These are phyloP conservation scores for Teratosphaeria viscida DNA, from an alignment of 2,329 filamentous ascomycete genomes.

Conservation along the genomic window DNA sequence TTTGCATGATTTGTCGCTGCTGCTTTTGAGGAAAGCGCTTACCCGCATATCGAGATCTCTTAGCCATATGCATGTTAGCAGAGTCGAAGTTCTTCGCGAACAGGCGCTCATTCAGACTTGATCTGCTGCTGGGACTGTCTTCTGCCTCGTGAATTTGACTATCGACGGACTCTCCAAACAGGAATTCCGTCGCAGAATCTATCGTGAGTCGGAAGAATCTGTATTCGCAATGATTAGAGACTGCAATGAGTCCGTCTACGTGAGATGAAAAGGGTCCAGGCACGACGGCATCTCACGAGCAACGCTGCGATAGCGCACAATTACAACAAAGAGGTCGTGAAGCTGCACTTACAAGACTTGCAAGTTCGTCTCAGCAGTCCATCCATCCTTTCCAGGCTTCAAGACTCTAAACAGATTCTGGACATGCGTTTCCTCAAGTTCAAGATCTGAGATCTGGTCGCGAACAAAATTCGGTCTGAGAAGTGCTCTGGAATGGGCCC, in stretches of 20 bases:
- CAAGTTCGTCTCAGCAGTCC: constrained; percentile 22
- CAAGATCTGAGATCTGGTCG: constrained; percentile 29
- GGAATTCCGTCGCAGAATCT: constrained; percentile 40
- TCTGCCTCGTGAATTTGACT: not conserved
- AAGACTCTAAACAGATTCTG: constrained; percentile 25
- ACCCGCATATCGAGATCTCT: constrained; percentile 22
- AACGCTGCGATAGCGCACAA: not conserved
- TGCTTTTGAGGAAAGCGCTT: not conserved
- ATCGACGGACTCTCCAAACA: constrained; percentile 32
- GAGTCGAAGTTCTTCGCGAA: constrained; percentile 37
- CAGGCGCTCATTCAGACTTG: constrained; percentile 7
- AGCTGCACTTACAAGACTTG: constrained; percentile 18
- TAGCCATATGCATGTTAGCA: constrained; percentile 29
- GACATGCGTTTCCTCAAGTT: constrained; percentile 27
- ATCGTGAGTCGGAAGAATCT: constrained; percentile 41
- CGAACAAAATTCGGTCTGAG: constrained; percentile 30
- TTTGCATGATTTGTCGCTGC: not conserved
- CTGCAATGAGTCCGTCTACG: no score
- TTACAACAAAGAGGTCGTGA: no score
- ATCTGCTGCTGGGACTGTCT: not conserved
- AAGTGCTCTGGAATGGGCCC: constrained; percentile 26
- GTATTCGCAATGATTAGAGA: constrained; percentile 36
- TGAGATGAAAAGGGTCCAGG: no score
- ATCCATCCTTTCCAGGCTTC: constrained; percentile 11
- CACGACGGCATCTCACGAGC: not conserved